Evolutionary conservation across 306 rosid species (phyloP).

Genomic region (Purshia tridentata): DNA sequence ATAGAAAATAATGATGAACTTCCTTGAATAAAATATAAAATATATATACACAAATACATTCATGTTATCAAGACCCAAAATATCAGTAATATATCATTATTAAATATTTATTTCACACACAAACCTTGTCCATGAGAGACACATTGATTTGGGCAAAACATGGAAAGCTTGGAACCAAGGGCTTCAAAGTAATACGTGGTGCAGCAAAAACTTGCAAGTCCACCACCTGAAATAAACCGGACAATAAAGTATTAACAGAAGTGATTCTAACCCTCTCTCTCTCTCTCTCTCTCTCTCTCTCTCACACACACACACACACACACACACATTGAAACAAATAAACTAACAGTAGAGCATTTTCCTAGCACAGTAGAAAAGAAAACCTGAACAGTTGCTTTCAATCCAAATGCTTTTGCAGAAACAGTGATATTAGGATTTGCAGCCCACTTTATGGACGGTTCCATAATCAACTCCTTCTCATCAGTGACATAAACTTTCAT

Average conservation of each 20-base stretch:
- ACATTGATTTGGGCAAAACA: slow-evolving; percentile 79
- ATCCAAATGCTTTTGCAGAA: slow-evolving; percentile 77
- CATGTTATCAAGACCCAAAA: not conserved
- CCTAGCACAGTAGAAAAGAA: slow-evolving; percentile 7
- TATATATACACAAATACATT: not conserved
- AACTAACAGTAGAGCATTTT: slow-evolving; percentile 3
- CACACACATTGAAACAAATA: not conserved
- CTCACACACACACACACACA: slow-evolving; percentile 10
- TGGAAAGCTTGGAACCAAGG: slow-evolving; percentile 97
- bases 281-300: slow-evolving; percentile 5
- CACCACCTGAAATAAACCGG: slow-evolving; percentile 52
- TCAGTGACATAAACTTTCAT: slow-evolving; percentile 86
- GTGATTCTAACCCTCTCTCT: not conserved
- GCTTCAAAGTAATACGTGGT: slow-evolving; percentile 88
- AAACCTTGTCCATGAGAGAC: slow-evolving; percentile 94
- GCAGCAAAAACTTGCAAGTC: slow-evolving; percentile 76
- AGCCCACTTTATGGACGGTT: slow-evolving; percentile 89
- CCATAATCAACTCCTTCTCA: slow-evolving; percentile 95
- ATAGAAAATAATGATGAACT: not conserved
- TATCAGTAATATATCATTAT: not conserved
- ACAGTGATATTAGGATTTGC: slow-evolving; percentile 78
- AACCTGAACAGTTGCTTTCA: slow-evolving; percentile 89
- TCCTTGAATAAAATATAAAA: not conserved
- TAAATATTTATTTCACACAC: slow-evolving; percentile 26
- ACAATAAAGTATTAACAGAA: slow-evolving; percentile 26